Evolutionary conservation across 768 basidiomycete species (phyloP).

Genomic region (Imleria badia): DNA sequence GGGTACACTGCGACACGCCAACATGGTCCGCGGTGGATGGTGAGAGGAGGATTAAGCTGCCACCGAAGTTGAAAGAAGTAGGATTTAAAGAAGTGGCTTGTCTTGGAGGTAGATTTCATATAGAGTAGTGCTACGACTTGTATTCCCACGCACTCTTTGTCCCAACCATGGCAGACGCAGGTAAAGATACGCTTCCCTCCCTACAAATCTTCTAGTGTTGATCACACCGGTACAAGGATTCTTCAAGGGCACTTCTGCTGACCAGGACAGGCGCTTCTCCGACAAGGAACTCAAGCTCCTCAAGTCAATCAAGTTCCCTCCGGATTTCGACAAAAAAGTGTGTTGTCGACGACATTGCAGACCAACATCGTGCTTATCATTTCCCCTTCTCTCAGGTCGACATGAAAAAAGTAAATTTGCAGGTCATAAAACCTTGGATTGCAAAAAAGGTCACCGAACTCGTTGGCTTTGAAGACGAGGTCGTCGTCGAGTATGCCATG

Average conservation of each 20-base stretch:
- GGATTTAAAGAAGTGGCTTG: constrained; percentile 24
- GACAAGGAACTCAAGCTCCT: constrained; percentile 93
- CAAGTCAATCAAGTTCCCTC: constrained; percentile 87
- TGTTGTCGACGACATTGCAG: constrained; percentile 1
- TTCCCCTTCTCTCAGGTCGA: constrained; percentile 60
- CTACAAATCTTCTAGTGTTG: neutral
- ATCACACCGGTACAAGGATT: constrained; percentile 50
- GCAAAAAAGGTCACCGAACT: constrained; percentile 89
- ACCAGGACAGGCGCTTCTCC: constrained; percentile 90
- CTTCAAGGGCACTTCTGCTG: constrained; percentile 88
- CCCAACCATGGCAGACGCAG: constrained; percentile 58
- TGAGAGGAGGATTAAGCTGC: constrained; percentile 10
- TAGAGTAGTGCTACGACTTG: neutral
- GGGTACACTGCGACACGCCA: constrained; percentile 24
- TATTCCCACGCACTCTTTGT: constrained; percentile 23
- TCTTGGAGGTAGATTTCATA: too few relatives aligned
- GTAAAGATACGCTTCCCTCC: constrained; percentile 23
- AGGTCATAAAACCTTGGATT: constrained; percentile 93
- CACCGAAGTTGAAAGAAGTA: constrained; percentile 26
- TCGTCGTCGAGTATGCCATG: constrained; percentile 95
- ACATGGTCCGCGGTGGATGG: constrained; percentile 7
- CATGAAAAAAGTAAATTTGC: constrained; percentile 91
- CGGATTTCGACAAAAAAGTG: constrained; percentile 87
- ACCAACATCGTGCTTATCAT: neutral
- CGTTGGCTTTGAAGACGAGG: constrained; percentile 94